Percentiles rank a stretch among this genome's conserved stretches.
These are phyloP conservation scores for Aureobasidium sp. DNA, from an alignment of 2,329 filamentous ascomycete species.

Conservation along the genomic window DNA sequence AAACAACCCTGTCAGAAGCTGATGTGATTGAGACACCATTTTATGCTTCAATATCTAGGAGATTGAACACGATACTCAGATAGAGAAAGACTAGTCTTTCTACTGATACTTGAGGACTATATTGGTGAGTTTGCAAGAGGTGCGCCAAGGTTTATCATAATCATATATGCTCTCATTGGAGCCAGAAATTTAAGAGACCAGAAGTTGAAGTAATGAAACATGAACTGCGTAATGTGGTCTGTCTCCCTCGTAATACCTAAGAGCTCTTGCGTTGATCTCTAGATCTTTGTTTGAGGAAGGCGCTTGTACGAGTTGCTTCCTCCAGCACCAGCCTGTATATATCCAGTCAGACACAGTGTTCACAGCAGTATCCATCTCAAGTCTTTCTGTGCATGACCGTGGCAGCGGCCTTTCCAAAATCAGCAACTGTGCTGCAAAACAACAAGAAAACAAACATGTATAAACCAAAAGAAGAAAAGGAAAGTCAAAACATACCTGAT, in stretches of 20 bases:
- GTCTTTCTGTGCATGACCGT: constrained; percentile 41
- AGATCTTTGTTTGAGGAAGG: background rate
- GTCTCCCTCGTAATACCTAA: background rate
- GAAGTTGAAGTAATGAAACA: background rate
- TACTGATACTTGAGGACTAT: no score
- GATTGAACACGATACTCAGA: no score
- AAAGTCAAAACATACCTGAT: constrained; percentile 60
- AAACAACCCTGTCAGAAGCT: background rate
- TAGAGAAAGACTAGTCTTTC: no score
- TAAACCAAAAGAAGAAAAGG: background rate
- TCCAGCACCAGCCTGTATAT: constrained; percentile 27
- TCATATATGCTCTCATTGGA: no score
- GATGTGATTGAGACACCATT: no score
- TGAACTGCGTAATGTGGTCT: background rate
- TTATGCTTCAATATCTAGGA: no score
- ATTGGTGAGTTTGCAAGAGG: no score
- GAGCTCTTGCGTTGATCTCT: background rate
- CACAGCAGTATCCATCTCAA: background rate
- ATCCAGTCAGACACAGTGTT: background rate
- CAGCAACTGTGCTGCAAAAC: constrained; percentile 11
- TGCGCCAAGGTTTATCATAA: no score
- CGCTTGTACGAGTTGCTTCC: constrained; percentile 16
- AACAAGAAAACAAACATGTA: background rate
- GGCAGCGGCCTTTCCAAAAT: constrained; percentile 32
- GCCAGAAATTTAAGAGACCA: no score